Evolutionary conservation across 495 filamentous ascomycete species (phyloP), one percentile per base, ranked within the genome.

Genomic region (Hyaloscypha bicolor): DNA sequence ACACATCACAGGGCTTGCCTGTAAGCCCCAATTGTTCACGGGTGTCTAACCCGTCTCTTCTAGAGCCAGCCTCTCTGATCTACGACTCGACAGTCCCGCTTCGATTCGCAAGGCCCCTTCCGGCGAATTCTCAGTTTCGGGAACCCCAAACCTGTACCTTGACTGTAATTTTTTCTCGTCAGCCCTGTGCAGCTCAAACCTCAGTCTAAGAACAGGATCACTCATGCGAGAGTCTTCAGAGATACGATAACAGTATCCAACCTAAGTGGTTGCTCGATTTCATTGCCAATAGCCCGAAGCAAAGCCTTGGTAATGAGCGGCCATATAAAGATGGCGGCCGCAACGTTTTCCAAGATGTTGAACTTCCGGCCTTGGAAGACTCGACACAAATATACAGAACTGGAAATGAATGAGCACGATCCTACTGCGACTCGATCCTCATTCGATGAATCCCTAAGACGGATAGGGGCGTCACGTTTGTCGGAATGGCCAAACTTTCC

Each of bases 401-500:
- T 39, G 22, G 32, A 65, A 35, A 32, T 25, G 9, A 4, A 58
- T 14, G 55, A 58, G 12, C 52, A 32, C 8, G 53, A 29, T 48
- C 42, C 42, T 3, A 45, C 31, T 48, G 9, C 11, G 16, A 37
- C 31, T 30, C 48, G 64, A 25, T 42, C 64, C 4, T 67, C 65
- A 3, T 67, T 67, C 21, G 48, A 62, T 8, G 57, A 62, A 19
- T 22, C 55, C 4, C 53, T 62, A 19, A 21, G 45, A 21, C 22
- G 48, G 1, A 53, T 39, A 11, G 64, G 60, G 9, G 37, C 21
- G 4, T 21, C 42, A 33, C 39, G 31, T n/a, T 45, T 56, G n/a
- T 39, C 65, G 8, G 58, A 62, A 55, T 67, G 65, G 65, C 65
- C 65, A 29, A 67, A 62, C 25, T 62, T 62, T 29, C 53, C 25